Evolutionary conservation across 2,329 filamentous ascomycete genomes (phyloP).

Genomic region (Sporothrix variecibatus): DNA sequence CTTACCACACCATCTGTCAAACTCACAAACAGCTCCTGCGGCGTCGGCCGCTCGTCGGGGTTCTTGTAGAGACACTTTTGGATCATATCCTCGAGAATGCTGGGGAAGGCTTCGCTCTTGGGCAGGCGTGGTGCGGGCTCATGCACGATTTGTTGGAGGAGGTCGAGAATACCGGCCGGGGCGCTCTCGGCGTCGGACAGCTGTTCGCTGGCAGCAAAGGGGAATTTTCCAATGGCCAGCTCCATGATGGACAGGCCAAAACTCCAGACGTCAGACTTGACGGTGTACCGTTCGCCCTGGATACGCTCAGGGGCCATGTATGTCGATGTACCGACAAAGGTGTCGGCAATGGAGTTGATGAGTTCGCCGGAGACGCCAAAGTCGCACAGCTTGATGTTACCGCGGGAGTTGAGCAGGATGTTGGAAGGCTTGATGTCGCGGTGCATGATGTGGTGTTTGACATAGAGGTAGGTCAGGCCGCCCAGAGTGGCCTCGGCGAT

Average conservation of each 20-base stretch:
- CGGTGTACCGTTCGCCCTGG: conserved; percentile 93
- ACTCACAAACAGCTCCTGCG: conserved; percentile 87
- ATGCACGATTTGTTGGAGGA: conserved; percentile 95
- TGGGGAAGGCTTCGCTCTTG: conserved; percentile 95
- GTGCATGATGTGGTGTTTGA: conserved; percentile 97
- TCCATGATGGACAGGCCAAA: conserved; percentile 96
- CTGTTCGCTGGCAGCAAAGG: conserved; percentile 76
- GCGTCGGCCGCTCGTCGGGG: conserved; percentile 84
- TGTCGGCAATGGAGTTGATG: conserved; percentile 96
- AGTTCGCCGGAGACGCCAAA: conserved; percentile 98
- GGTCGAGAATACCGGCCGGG: conserved; percentile 91
- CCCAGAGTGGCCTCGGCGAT: conserved; percentile 95
- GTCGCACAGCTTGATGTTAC: conserved; percentile 95
- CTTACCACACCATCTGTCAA: conserved; percentile 23
- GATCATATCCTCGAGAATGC: conserved; percentile 94
- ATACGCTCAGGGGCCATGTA: conserved; percentile 99
- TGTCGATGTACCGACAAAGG: conserved; percentile 96
- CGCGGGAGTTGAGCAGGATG: conserved; percentile 90
- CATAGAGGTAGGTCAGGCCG: conserved; percentile 92
- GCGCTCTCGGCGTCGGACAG: conserved; percentile 74
- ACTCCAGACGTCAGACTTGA: conserved; percentile 99
- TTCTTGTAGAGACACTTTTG: conserved; percentile 93
- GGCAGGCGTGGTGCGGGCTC: conserved; percentile 91
- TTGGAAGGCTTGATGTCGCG: conserved; percentile 98
- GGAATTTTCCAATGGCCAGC: conserved; percentile 94